Percentiles rank a stretch among this genome's conserved stretches.
Conservation (phyloP, 2,329 filamentous ascomycete genomes). For the Fusarium floridanum region DNA sequence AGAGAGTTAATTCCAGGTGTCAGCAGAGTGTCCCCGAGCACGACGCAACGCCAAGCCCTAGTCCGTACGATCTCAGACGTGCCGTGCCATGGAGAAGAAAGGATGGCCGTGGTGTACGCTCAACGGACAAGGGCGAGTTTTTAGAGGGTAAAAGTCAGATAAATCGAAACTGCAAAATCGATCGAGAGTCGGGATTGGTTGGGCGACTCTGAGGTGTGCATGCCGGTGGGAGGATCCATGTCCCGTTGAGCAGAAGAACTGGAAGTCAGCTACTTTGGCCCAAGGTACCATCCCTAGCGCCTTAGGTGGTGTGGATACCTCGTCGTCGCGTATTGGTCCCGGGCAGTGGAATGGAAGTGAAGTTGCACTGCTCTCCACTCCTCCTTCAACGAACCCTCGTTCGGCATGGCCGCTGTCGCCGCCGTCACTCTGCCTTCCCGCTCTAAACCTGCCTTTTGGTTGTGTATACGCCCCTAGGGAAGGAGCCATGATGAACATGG, state of each 20-base stretch:
- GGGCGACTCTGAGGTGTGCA: constrained; percentile 9
- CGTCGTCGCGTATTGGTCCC: constrained; percentile 33
- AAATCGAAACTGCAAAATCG: constrained; percentile 31
- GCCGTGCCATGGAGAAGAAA: constrained; percentile 6
- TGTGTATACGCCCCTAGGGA: constrained; percentile 1
- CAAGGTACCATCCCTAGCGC: constrained; percentile 35
- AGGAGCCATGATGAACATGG: constrained; percentile 9
- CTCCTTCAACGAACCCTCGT: constrained; percentile 34
- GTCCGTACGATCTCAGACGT: constrained; percentile 11
- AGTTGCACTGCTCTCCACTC: constrained; percentile 35
- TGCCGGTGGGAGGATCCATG: constrained; percentile 24
- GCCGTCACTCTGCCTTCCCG: constrained; percentile 6
- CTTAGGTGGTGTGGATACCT: constrained; percentile 27
- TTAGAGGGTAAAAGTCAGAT: constrained; percentile 30
- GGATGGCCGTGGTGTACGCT: background rate
- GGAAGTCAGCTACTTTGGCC: constrained; percentile 24
- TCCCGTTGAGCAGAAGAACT: background rate
- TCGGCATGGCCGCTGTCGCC: constrained; percentile 34
- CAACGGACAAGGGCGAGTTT: constrained; percentile 15
- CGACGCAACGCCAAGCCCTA: constrained; percentile 12
- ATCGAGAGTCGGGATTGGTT: constrained; percentile 25
- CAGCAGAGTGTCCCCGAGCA: constrained; percentile 17
- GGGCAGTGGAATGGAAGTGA: constrained; percentile 30
- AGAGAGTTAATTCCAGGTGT: constrained; percentile 2
- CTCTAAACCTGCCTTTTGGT: constrained; percentile 1